Base-by-base conservation (phyloP, 116 monocot species). In the Phalaenopsis hybrid region DNA sequence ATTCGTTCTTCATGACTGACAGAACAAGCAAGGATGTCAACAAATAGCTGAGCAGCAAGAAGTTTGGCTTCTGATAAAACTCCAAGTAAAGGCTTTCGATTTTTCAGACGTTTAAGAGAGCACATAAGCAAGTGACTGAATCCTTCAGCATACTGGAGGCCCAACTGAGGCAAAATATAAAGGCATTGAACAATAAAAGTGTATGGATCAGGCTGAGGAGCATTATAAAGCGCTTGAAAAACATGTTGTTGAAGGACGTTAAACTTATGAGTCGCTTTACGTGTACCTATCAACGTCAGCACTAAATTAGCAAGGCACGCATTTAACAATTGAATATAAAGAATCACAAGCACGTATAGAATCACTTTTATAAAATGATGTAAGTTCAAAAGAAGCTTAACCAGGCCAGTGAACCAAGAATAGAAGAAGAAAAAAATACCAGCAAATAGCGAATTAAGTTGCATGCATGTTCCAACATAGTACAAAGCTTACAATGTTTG, bases 81-180 rank as follows among this genome's bases (percentile, higher is more conserved):
- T 52, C 85, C 57, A 44, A 52, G 28, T 28, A 46, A n/a, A n/a
- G 82, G 81, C 72, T 85, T 79, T 68, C 77, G 69, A 55, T 78
- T 72, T 82, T 83, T 83, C 23, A 95, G 82, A 67, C 92, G 93
- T 49, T 86, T 85, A 75, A 95, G 79, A 80, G 91, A 91, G 78
- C 93, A 93, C 79, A 87, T 84, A 74, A 99, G 85, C 87, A 99
- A 85, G 82, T 95, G 98, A 76, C 93, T 89, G 78, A 99, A 95
- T 3, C 98, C 98, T 83, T 95, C 98, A 74, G 87, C 59, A 79
- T 99, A 93, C 23, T 82, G 86, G 75, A 86, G 81, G 28, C 92
- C 98, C 84, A 99, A 82, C 57, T 92, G 77, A 55, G 98, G 95
- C 43, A 95, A 80, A 46, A 99, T 57, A 76, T 95, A 93, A 50